Base-by-base conservation (phyloP, 305 asterid species). In the Fraxinus floribunda region DNA sequence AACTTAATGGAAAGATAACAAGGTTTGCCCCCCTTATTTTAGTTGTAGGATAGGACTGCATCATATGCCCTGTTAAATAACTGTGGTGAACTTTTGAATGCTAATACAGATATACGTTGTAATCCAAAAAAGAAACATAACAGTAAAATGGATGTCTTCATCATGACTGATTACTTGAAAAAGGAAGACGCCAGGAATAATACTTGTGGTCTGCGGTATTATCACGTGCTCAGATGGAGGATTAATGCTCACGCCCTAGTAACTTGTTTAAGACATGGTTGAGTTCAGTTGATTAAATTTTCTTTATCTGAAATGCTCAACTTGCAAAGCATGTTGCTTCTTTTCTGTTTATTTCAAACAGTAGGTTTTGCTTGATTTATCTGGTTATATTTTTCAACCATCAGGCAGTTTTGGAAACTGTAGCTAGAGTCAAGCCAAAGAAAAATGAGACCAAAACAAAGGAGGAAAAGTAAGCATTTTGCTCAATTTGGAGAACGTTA, bases 351-450 rank as follows among this genome's bases (percentile, higher is more conserved):
- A 71, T 32, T 71, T 71, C 44, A 7, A 34, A 32, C 76, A 71
- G 26, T 30, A 32, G 22, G 46, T 71, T 78, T 85, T 80, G 46
- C 79, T 75, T 49, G 75, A 38, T 77, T 60, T 76, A 60, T 86
- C 75, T 83, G 82, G 78, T 83, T 52, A 74, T 76, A 30, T 79
- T 77, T 82, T 80, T 52, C 84, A 80, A 15, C 84, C 4, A 75
- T 84, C 95, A 94, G 99, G 99, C 98, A 68, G 97, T 91, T 81
- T 83, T 97, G 94, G 99, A 97, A 91, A 97, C 99, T 81, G 99
- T 97, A 76, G 99, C 98, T 81, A 93, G 98, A 92, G 97, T 97
- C 80, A 97, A 88, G 89, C 80, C 98, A 86, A 97, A 93, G 97
- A 97, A 97, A 87, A 97, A 97, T 89, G 99, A 94, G 44, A 70